These are phyloP conservation scores for Coccomyxa sp. DNA, from an alignment of 139 green algal species.

Conservation along the genomic window DNA sequence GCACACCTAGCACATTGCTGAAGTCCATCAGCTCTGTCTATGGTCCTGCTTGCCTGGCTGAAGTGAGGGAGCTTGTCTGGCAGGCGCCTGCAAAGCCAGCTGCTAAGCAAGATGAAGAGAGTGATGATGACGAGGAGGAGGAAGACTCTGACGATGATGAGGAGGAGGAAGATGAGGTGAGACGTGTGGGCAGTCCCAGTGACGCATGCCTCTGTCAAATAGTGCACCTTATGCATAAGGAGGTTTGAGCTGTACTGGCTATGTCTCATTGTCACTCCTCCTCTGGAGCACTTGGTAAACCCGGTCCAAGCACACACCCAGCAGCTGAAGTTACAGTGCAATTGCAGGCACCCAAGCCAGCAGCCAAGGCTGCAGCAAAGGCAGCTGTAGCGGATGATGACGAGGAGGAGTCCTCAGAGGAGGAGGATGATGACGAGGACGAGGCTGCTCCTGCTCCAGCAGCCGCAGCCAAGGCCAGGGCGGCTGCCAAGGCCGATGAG, in stretches of 20 bases:
- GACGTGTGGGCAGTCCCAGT: neutral
- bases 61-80: no score
- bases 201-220: neutral
- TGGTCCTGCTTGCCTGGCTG: no score
- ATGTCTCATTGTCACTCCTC: no score
- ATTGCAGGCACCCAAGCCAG: no score
- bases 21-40: no score
- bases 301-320: neutral
- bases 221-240: neutral
- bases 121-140: constrained; percentile 5
- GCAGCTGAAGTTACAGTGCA: neutral
- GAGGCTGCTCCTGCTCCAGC: neutral
- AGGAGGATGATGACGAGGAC: constrained; percentile 19
- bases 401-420: neutral
- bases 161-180: neutral
- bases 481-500: neutral
- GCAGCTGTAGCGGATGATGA: neutral
- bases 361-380: neutral
- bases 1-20: no score
- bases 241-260: neutral
- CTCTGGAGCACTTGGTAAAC: neutral
- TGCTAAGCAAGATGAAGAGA: constrained; percentile 23
- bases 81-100: neutral
- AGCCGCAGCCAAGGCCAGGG: neutral
- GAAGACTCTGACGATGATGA: neutral